Evolutionary conservation across 2,329 filamentous ascomycete genomes (phyloP), one percentile per base, ranked within the genome.

Genomic region (Cladosporium sp.): DNA sequence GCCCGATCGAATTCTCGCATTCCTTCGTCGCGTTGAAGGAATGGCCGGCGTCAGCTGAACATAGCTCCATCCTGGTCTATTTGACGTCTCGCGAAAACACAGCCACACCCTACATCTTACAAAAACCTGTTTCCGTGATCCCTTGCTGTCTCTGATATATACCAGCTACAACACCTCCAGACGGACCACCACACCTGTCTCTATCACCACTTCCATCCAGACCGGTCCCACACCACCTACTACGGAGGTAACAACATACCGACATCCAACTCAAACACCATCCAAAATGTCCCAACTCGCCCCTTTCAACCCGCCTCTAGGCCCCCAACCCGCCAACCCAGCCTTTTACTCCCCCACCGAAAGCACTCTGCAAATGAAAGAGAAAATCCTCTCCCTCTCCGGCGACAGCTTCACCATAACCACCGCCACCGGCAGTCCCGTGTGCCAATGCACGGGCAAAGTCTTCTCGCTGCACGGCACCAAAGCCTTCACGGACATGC

Each of bases 401-500:
- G 81, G 82, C 51, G 82, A 86, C 68, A 80, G 75, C 64, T 87
- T 86, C 68, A 78, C 80, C 56, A 78, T 87, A 65, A 77, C 75
- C 48, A 74, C 78, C 4, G 67, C 73, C 39, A 76, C 74, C 52
- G 80, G 80, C 18, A 68, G 73, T 18, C 73, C 78, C 0, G 58
- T 85, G 29, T 66, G 85, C 55, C 74, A 75, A 55, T 77, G 84
- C 38, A 68, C 82, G 55, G 82, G 80, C 57, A 77, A 78, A 50
- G 61, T 75, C 53, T 59, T 81, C 56, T 74, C 76, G 8, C 61
- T 83, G 2, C 77, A 74, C 2, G 73, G 74, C 12, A 76, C 79
- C 57, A 84, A 83, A 65, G 73, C 74, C 9, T 71, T 85, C 39
- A 72, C 60, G 50, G 81, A 85, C 61, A 71, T 75, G 69, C 49